Conservation (phyloP, 2,329 filamentous ascomycete genomes). For the Meredithiella fracta region DNA sequence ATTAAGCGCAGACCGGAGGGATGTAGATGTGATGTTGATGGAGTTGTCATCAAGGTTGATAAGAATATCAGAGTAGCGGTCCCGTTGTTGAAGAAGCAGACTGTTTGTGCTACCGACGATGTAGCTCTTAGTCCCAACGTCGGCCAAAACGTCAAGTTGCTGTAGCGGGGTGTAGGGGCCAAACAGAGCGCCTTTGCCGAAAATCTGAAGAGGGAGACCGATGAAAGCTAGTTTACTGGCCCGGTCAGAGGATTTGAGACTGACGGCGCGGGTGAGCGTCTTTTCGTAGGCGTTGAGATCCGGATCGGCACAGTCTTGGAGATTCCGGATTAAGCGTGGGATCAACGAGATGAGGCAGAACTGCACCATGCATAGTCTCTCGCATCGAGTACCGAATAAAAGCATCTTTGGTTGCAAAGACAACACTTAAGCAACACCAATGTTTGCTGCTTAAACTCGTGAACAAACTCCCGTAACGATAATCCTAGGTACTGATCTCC, state of each 20-base stretch:
- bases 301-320: conserved; percentile 95
- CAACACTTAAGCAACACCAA: conserved; percentile 87
- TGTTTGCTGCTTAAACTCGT: conserved; percentile 90
- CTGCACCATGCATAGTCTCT: conserved; percentile 93
- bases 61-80: conserved; percentile 88
- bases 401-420: conserved; percentile 97
- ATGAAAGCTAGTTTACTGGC: conserved; percentile 82
- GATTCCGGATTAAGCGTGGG: conserved; percentile 72
- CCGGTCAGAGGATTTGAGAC: conserved; percentile 79
- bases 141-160: conserved; percentile 83
- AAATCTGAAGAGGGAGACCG: conserved; percentile 86
- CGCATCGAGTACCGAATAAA: conserved; percentile 94
- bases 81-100: conserved; percentile 78
- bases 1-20: conserved; percentile 56
- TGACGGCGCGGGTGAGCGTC: conserved; percentile 59
- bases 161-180: conserved; percentile 94
- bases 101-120: conserved; percentile 96
- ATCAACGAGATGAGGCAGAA: conserved; percentile 93
- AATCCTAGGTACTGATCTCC: conserved; percentile 75
- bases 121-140: conserved; percentile 90
- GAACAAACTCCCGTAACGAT: conserved; percentile 78
- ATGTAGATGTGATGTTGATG: conserved; percentile 67
- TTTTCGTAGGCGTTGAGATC: conserved; percentile 71
- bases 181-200: conserved; percentile 89
- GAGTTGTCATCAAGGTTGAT: conserved; percentile 88